Base-by-base conservation (phyloP, 306 rosid species). In the Cercis canadensis region DNA sequence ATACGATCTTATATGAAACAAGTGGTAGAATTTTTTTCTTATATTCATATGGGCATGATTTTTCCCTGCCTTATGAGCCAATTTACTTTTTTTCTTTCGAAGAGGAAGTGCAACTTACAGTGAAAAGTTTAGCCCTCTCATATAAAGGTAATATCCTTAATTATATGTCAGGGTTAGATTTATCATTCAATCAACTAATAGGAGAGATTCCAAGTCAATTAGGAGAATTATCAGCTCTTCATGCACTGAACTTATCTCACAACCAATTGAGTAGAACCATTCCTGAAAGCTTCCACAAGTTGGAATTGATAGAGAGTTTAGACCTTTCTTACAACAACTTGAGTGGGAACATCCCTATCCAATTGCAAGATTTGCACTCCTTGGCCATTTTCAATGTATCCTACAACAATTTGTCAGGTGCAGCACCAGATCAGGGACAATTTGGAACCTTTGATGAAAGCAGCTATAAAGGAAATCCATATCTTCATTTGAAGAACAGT, bases 291-390 rank as follows among this genome's bases (percentile, higher is more conserved):
- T 39, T 72, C 6, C 65, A 49, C 11, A 49, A 47, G 0, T 12
- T 78, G 4, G 15, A 7, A 18, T n/a, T n/a, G 6, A 1, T 0
- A 57, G 72, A 0, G 83, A 78, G 83, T 32, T 18, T 78, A 29
- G 78, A 78, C 29, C 45, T 78, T 19, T 78, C 78, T 4, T n/a
- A 32, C 47, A 78, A 66, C 15, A 65, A 21, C 10, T 73, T 78
- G 31, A 66, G 53, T 32, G 78, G 75, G 32, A 32, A 31, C 46
- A 0, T 37, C 24, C 18, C 14, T n/a, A n/a, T n/a, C n/a, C n/a
- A n/a, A 24, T 24, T 24, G 29, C n/a, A n/a, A n/a, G n/a, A n/a
- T n/a, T n/a, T n/a, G n/a, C n/a, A n/a, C n/a, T n/a, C n/a, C n/a
- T n/a, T n/a, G n/a, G n/a, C n/a, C n/a, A n/a, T n/a, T n/a, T n/a